Evolutionary conservation across 2,329 filamentous ascomycete species (phyloP).

Genomic region (Botrytis medusae): DNA sequence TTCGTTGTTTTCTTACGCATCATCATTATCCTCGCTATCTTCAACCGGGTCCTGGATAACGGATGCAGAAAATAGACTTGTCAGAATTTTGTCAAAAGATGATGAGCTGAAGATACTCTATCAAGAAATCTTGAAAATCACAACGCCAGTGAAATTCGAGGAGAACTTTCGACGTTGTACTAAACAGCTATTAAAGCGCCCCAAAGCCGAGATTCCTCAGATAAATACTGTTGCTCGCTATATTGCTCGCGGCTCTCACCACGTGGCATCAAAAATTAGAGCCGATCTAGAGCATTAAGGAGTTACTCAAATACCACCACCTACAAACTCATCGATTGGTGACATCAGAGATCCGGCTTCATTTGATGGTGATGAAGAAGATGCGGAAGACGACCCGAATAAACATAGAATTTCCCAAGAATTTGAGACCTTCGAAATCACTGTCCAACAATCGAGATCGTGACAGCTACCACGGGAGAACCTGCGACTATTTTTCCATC

Average conservation of each 20-base stretch:
- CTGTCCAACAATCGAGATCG: no score
- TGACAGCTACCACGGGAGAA: no score
- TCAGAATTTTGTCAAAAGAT: background rate
- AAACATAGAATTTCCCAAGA: no score
- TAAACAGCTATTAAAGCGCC: background rate
- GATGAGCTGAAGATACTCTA: background rate
- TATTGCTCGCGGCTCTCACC: background rate
- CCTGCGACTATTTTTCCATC: background rate
- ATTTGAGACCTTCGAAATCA: no score
- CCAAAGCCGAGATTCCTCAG: background rate
- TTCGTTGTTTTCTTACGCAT: background rate
- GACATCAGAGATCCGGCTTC: background rate
- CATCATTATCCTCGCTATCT: background rate
- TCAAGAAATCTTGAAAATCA: background rate
- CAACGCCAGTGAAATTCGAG: background rate
- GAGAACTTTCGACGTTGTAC: background rate
- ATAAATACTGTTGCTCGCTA: background rate
- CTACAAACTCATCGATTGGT: background rate
- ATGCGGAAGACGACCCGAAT: no score
- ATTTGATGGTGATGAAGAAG: background rate
- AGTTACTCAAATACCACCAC: background rate
- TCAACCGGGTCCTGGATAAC: no score
- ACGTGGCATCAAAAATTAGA: background rate
- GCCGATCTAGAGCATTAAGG: background rate
- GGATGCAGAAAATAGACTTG: background rate